A percentile compares a stretch with the other conserved stretches of the same genome.
Evolutionary conservation across 169 alveolate genomes (phyloP).

Genomic region (Cryptosporidium baileyi): DNA sequence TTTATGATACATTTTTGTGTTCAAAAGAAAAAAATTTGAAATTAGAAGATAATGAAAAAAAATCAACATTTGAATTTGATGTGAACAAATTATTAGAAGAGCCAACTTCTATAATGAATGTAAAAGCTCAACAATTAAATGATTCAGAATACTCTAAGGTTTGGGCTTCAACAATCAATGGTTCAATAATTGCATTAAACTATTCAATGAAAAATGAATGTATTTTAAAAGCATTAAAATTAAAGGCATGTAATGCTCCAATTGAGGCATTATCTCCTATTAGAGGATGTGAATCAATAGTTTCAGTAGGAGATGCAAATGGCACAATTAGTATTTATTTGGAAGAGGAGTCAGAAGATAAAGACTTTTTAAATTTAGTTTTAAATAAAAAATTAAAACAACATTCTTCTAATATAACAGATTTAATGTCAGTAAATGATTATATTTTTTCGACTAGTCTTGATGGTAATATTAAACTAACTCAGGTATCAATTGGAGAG

Average conservation of each 20-base stretch:
- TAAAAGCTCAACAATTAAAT: conserved; percentile 33
- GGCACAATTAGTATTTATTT: conserved; percentile 21
- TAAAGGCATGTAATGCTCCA: conserved; percentile 27
- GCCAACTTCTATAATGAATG: conserved; percentile 13
- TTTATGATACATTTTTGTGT: conserved; percentile 1
- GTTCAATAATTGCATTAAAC: conserved; percentile 13
- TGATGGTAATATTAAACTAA: conserved; percentile 48
- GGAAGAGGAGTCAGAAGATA: background rate
- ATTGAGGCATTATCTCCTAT: conserved; percentile 51
- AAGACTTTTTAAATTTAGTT: background rate
- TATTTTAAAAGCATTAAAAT: background rate
- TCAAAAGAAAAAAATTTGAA: background rate
- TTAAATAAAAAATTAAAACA: background rate
- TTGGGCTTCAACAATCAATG: conserved; percentile 63
- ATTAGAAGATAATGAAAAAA: background rate
- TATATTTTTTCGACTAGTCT: conserved; percentile 40
- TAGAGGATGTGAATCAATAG: conserved; percentile 19
- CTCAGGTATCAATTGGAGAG: conserved; percentile 13
- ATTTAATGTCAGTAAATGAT: conserved; percentile 34
- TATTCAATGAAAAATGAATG: background rate
- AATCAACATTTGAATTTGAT: conserved; percentile 4
- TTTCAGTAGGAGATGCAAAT: conserved; percentile 40
- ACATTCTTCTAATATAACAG: conserved; percentile 35
- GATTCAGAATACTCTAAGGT: conserved; percentile 54
- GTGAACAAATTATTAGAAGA: conserved; percentile 1